Evolutionary conservation across 495 filamentous ascomycete genomes (phyloP).

Genomic region (Xylaria sp.): DNA sequence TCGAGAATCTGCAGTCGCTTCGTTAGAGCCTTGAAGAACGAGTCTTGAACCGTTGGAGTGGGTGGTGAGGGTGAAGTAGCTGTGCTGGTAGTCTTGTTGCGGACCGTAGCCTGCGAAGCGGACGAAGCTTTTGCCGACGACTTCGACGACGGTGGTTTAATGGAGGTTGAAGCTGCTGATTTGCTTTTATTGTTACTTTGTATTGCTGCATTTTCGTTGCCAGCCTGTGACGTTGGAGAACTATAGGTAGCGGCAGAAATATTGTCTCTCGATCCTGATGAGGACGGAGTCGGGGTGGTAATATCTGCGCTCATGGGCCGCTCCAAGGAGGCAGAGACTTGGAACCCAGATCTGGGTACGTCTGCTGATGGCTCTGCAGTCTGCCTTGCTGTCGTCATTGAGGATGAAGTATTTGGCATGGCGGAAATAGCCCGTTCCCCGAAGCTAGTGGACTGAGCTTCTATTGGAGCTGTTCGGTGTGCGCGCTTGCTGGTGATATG

Average conservation of each 20-base stretch:
- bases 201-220: slow-evolving; percentile 34
- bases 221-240: slow-evolving; percentile 31
- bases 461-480: slow-evolving; percentile 11
- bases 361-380: slow-evolving; percentile 31
- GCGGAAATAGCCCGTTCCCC: slow-evolving; percentile 25
- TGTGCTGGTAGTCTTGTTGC: slow-evolving; percentile 56
- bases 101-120: slow-evolving; percentile 35
- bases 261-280: slow-evolving; percentile 26
- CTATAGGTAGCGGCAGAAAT: slow-evolving; percentile 30
- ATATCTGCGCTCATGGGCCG: slow-evolving; percentile 19
- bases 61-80: slow-evolving; percentile 63
- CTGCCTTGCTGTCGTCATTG: slow-evolving; percentile 27
- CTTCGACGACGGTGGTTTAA: slow-evolving; percentile 36
- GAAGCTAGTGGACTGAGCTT: slow-evolving; percentile 23
- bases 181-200: slow-evolving; percentile 31
- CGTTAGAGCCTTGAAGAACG: slow-evolving; percentile 95
- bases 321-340: slow-evolving; percentile 29
- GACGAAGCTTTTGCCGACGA: slow-evolving; percentile 28
- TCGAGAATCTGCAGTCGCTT: slow-evolving; percentile 92
- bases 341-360: slow-evolving; percentile 27
- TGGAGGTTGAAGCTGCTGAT: slow-evolving; percentile 34
- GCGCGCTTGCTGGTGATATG: neutral
- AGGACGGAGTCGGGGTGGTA: slow-evolving; percentile 28
- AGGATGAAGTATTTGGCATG: slow-evolving; percentile 28
- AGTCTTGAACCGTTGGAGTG: slow-evolving; percentile 89